A percentile compares a stretch with the other conserved stretches of the same genome.
phyloP scores from a whole-genome alignment of 257 asterid genomes.

The Nyctanthes arbortristis region DNA sequence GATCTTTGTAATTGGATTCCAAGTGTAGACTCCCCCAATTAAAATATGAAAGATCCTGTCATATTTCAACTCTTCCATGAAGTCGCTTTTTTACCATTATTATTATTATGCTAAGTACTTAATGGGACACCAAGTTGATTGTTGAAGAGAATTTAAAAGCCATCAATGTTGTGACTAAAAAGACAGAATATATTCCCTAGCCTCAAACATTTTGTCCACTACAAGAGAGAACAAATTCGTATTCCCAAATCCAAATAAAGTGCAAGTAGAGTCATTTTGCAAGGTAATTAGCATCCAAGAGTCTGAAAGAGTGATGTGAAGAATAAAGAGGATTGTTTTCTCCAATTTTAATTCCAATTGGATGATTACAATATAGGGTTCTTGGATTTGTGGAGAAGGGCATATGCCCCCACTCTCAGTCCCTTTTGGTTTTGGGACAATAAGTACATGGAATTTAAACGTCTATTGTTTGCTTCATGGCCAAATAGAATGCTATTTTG shows the following conservation, averaged over 20 bases:
- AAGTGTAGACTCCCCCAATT: constrained; percentile 14
- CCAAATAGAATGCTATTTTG: too few relatives aligned
- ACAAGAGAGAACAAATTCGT: constrained; percentile 42
- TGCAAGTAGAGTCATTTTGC: constrained; percentile 28
- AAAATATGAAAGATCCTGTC: constrained; percentile 7
- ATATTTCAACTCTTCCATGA: constrained; percentile 24
- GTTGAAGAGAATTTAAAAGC: constrained; percentile 28
- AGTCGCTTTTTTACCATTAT: constrained; percentile 33
- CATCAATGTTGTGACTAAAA: constrained; percentile 24
- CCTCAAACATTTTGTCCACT: constrained; percentile 35
- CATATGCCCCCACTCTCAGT: constrained; percentile 10
- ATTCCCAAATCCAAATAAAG: constrained; percentile 32
- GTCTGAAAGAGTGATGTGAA: constrained; percentile 35
- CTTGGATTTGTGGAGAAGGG: constrained; percentile 13
- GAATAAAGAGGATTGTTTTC: constrained; percentile 28
- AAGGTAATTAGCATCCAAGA: constrained; percentile 27
- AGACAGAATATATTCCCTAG: constrained; percentile 37
- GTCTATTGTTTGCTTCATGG: too few relatives aligned
- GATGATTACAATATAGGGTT: constrained; percentile 17
- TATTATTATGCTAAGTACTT: constrained; percentile 5
- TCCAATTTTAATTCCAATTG: constrained; percentile 22
- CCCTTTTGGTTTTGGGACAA: neutral
- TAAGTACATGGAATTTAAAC: neutral
- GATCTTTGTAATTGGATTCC: constrained; percentile 1
- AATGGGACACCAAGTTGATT: neutral